These are phyloP conservation scores for Heterobasidion parviporum DNA, from an alignment of 1,284 basidiomycete species.

Conservation along the genomic window DNA sequence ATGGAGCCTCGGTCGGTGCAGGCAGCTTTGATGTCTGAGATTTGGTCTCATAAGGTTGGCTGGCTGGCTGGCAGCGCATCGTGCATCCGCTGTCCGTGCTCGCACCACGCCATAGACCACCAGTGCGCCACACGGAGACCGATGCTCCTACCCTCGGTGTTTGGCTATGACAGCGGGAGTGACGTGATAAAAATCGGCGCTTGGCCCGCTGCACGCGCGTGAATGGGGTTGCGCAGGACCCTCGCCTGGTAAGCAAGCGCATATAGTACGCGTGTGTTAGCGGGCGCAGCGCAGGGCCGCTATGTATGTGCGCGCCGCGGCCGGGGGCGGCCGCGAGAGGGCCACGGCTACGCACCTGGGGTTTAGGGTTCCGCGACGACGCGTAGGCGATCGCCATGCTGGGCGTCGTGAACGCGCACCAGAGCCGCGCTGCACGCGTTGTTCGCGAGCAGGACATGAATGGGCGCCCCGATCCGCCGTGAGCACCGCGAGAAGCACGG, in stretches of 20 bases:
- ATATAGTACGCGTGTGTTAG: neutral
- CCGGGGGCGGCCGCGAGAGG: neutral
- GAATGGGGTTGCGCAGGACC: constrained; percentile 39
- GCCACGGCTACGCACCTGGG: constrained; percentile 37
- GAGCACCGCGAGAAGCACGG: neutral
- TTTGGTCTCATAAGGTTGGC: too few relatives aligned
- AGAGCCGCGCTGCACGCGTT: constrained; percentile 43
- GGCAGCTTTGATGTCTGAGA: too few relatives aligned
- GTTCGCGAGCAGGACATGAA: neutral
- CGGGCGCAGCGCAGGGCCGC: neutral
- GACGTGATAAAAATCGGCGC: constrained; percentile 46
- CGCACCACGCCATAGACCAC: too few relatives aligned
- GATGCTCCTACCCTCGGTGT: too few relatives aligned
- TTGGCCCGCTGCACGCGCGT: constrained; percentile 10
- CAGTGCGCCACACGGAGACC: too few relatives aligned
- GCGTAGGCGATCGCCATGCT: constrained; percentile 72
- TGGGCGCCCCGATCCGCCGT: too few relatives aligned
- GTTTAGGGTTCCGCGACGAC: constrained; percentile 38
- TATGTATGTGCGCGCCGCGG: neutral
- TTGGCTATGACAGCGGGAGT: constrained; percentile 24
- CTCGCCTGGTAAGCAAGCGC: constrained; percentile 21
- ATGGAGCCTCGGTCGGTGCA: too few relatives aligned
- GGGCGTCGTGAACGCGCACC: constrained; percentile 76
- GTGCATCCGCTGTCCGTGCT: too few relatives aligned
- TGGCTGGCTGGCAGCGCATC: too few relatives aligned